Percentiles rank a stretch among this genome's conserved stretches.
Evolutionary conservation across 2,329 filamentous ascomycete species (phyloP).

Genomic region (Mollisia scopiformis): DNA sequence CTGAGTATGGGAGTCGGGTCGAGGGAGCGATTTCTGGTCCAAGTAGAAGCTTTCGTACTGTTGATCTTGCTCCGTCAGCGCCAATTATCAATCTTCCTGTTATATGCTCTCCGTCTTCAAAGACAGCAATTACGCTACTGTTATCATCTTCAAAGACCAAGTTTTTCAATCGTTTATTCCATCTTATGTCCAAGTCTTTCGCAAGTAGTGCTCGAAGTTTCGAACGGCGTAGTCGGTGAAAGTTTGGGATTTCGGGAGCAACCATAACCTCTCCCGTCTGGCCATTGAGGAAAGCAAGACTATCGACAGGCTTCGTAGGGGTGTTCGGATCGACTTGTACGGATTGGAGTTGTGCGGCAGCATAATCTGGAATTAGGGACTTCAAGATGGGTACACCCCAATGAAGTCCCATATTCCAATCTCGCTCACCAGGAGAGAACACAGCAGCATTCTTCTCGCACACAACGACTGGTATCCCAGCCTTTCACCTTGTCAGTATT

Average conservation of each 20-base stretch:
- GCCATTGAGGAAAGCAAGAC: constrained; percentile 39
- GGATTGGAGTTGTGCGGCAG: constrained; percentile 33
- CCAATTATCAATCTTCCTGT: constrained; percentile 38
- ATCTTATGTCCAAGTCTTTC: constrained; percentile 40
- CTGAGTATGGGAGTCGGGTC: constrained; percentile 45
- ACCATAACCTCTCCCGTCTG: constrained; percentile 34
- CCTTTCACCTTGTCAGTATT: constrained; percentile 2
- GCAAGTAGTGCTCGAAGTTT: constrained; percentile 41
- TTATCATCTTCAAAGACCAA: constrained; percentile 38
- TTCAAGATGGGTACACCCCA: constrained; percentile 38
- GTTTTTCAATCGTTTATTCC: constrained; percentile 41
- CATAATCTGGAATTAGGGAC: constrained; percentile 35
- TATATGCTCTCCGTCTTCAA: constrained; percentile 36
- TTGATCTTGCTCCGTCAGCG: constrained; percentile 39
- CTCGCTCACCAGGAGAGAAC: constrained; percentile 31
- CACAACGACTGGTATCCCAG: constrained; percentile 25
- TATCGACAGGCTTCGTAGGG: constrained; percentile 33
- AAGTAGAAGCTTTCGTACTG: constrained; percentile 35
- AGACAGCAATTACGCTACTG: constrained; percentile 34
- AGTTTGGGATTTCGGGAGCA: constrained; percentile 32
- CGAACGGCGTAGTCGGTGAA: constrained; percentile 39
- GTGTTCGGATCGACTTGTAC: constrained; percentile 36
- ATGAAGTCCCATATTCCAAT: constrained; percentile 43
- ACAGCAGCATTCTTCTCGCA: constrained; percentile 33
- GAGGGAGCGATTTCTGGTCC: constrained; percentile 36